Conservation (phyloP, 805 yeast species). For the Alloascoidea hylecoeti region DNA sequence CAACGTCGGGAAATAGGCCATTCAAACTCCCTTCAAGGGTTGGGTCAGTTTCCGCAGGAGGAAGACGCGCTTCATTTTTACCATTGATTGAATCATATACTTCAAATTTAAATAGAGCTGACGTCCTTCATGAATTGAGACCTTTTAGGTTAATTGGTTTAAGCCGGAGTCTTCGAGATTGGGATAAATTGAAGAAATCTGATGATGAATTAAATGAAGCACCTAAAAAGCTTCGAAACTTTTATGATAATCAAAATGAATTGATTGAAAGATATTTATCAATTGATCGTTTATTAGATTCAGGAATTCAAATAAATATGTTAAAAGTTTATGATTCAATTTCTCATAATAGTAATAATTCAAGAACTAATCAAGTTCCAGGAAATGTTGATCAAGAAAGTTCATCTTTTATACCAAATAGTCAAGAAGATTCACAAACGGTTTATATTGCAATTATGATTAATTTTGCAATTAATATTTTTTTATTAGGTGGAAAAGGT, state of each 20-base stretch:
- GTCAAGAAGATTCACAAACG: constrained; percentile 25
- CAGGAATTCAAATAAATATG: constrained; percentile 56
- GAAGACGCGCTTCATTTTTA: background rate
- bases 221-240: constrained; percentile 20
- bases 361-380: constrained; percentile 27
- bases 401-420: constrained; percentile 35
- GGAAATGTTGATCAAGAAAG: constrained; percentile 48
- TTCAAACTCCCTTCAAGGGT: constrained; percentile 1
- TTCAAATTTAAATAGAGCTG: too few species aligned
- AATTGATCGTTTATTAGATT: constrained; percentile 53
- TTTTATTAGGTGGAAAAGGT: constrained; percentile 45
- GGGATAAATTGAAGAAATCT: constrained; percentile 18
- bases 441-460: constrained; percentile 48
- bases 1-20: too few species aligned
- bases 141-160: constrained; percentile 33
- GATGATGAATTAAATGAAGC: constrained; percentile 13
- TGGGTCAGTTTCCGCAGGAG: background rate
- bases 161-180: constrained; percentile 22
- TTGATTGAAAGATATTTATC: constrained; percentile 39
- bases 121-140: constrained; percentile 24
- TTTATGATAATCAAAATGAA: constrained; percentile 45
- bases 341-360: constrained; percentile 11
- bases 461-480: constrained; percentile 44
- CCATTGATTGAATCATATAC: too few species aligned
- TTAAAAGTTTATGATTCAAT: constrained; percentile 42